Base-by-base conservation (phyloP, 768 basidiomycete genomes). In the Lactarius tabidus region DNA sequence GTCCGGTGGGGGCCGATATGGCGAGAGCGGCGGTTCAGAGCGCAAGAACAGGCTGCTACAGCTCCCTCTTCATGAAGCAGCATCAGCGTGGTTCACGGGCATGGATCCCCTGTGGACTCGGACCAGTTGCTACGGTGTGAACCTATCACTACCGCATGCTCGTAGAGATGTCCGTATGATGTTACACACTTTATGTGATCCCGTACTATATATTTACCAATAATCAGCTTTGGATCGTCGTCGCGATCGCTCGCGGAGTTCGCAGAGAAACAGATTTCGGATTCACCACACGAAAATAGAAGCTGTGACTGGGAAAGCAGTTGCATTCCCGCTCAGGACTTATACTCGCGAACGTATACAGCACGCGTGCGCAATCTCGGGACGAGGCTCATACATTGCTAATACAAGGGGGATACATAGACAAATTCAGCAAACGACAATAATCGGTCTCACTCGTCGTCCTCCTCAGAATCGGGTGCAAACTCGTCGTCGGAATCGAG, bases 1-100 rank as follows among this genome's bases (percentile, higher is more conserved):
- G 75, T 86, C 23, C 72, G 73, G 62, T 76, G 84, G 54, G 89
- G 88, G 7, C 87, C 89, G 17, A 72, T 70, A 20, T 88, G 78
- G 76, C 79, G 86, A 17, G 75, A 77, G 39, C 75, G 61, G 28
- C 71, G 72, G 29, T 61, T 60, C n/a, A 58, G 23, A 20, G 45
- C 56, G 31, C 10, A n/a, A 52, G 14, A 53, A 33, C 20, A 23
- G 23, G 39, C 31, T 3, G 18, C 17, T 23, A 10, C 12, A 4
- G 23, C 45, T 3, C 17, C 39, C 8, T 23, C 23, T 12, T 48
- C 45, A 6, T 26, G 48, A 51, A 51, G 26, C 23, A 6, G 23
- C 26, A 15, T 12, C 48, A 51, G 26, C 26, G 28, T 51, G 26
- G 48, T 26, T 26, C 48, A 8, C 3, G 45, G 20, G 17, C 6